Conservation (phyloP, 306 rosid species). For the Trichosanthes truncata region DNA sequence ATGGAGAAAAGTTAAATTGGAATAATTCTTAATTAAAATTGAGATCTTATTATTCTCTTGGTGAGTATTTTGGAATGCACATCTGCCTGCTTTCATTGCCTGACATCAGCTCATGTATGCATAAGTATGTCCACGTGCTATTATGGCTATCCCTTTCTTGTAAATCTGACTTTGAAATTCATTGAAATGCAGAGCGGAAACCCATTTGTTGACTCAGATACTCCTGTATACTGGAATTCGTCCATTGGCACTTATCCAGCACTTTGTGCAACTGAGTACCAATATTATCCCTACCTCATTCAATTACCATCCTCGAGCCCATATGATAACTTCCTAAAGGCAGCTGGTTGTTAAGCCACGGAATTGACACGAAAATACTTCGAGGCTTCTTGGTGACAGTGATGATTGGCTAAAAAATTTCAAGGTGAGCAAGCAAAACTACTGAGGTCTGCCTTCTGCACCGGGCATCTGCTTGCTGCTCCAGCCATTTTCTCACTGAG, state of each 20-base stretch:
- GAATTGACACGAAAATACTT: neutral
- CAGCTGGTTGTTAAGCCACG: slow-evolving; percentile 52
- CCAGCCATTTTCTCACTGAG: neutral
- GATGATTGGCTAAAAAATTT: neutral
- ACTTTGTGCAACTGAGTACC: slow-evolving; percentile 56
- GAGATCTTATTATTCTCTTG: neutral
- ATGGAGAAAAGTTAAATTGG: neutral
- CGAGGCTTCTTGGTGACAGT: neutral
- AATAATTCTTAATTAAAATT: neutral
- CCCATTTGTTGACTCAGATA: slow-evolving; percentile 46
- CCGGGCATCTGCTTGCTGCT: neutral
- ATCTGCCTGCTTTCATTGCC: neutral
- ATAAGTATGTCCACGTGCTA: neutral
- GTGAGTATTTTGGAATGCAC: neutral
- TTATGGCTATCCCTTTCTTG: neutral
- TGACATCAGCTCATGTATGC: neutral
- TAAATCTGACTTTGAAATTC: slow-evolving; percentile 3
- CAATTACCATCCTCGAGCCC: slow-evolving; percentile 68
- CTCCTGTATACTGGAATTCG: slow-evolving; percentile 17
- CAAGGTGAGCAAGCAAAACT: neutral
- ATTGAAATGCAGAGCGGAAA: slow-evolving; percentile 47
- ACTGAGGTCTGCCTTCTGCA: neutral
- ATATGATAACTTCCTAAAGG: slow-evolving; percentile 70
- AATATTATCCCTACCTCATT: slow-evolving; percentile 40
- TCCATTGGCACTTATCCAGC: slow-evolving; percentile 23